A percentile compares a stretch with the other conserved stretches of the same genome.
Evolutionary conservation across 73 alveolate species (phyloP).

Genomic region (Breviolum minutum): DNA sequence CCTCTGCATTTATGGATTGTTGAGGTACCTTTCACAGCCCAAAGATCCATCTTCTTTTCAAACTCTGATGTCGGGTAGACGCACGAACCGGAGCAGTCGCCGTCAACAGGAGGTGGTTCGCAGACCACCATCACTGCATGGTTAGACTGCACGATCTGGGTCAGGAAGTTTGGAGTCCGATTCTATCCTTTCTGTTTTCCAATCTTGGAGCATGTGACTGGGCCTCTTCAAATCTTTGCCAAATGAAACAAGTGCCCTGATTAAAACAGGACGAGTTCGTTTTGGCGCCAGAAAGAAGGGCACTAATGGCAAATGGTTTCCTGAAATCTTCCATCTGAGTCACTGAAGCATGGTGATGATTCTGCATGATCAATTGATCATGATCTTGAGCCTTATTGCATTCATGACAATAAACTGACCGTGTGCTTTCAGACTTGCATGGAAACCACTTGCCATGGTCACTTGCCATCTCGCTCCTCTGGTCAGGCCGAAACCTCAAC

Average conservation of each 20-base stretch:
- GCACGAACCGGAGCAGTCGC: neutral
- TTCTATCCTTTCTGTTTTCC: neutral
- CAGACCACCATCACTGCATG: slow-evolving; percentile 62
- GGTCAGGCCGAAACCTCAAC: neutral
- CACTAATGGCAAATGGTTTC: slow-evolving; percentile 7
- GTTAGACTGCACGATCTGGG: neutral
- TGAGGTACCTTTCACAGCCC: neutral
- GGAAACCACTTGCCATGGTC: slow-evolving; percentile 10
- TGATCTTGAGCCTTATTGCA: neutral
- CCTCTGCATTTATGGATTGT: neutral
- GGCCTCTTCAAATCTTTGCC: neutral
- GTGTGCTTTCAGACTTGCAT: neutral
- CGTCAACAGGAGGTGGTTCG: slow-evolving; percentile 38
- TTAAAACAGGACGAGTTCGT: neutral
- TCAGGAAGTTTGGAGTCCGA: neutral
- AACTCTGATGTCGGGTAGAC: neutral
- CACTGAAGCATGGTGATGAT: neutral
- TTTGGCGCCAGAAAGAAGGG: neutral
- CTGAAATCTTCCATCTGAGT: neutral
- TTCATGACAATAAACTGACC: neutral
- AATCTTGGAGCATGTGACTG: neutral
- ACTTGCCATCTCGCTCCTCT: neutral
- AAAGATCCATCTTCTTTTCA: neutral
- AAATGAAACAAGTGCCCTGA: neutral
- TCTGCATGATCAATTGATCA: neutral